Base-by-base conservation (phyloP, 2,329 filamentous ascomycete genomes). In the Penicillium sp. region DNA sequence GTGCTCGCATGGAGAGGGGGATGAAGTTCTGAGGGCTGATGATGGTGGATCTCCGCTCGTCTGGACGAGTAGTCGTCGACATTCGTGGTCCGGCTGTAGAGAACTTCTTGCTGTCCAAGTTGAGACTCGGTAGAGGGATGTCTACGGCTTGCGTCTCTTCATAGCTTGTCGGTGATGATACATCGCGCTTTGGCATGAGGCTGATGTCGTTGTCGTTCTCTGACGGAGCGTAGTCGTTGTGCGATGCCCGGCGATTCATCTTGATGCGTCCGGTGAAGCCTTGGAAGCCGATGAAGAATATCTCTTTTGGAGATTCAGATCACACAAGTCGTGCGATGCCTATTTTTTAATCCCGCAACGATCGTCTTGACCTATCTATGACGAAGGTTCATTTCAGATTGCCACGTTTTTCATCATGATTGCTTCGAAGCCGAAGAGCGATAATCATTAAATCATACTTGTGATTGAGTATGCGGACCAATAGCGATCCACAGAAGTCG, bases 21-120 rank as follows among this genome's bases (percentile, higher is more conserved):
- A 71, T 51, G 50, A 64, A 64, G 9, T 63, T 66, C 49, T 69
- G 60, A 44, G 68, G 64, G 34, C 68, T 60, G 54, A 66, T 66
- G 13, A 55, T 66, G 33, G 62, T 55, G 18, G 63, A 62, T 24
- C 47, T 48, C 13, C 47, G 57, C 28, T 64, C 63, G 25, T 50
- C 45, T 11, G 8, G 29, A 11, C 11, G 8, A 8, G 4, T 5
- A 18, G 12, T 43, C 25, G 8, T 33, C 13, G 40, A 24, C 24
- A 29, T 34, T 27, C 28, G 18, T 26, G 8, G 55, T 51, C 44
- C 57, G 33, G 46, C 25, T 12, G 43, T 28, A 13, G 41, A 43
- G 11, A 29, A 9, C 13, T 33, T 32, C 33, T 36, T 43, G 4
- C 29, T 32, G 29, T 43, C 41, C 9, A 13, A 35, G 18, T 37